Evolutionary conservation across 2,329 filamentous ascomycete genomes (phyloP).

Genomic region (Paramyrothecium sp.): DNA sequence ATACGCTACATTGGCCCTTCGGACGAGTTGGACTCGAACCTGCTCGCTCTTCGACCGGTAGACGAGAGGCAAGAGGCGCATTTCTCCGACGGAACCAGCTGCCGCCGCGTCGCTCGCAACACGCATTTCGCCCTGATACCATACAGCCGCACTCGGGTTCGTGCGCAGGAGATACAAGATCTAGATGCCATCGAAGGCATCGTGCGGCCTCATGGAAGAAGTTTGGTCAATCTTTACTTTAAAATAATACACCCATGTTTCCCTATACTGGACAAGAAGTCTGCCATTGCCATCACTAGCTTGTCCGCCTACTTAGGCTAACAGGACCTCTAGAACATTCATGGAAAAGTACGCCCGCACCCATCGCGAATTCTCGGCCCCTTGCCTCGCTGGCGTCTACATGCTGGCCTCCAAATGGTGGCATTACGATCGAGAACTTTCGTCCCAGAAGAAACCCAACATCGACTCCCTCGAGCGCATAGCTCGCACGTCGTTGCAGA

Average conservation of each 20-base stretch:
- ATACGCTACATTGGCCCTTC: conserved; percentile 7
- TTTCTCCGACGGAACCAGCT: conserved; percentile 6
- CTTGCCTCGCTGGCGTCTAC: conserved; percentile 54
- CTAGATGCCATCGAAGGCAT: conserved; percentile 52
- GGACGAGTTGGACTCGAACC: conserved; percentile 6
- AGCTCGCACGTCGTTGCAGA: conserved; percentile 20
- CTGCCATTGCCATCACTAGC: background rate
- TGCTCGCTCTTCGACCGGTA: conserved; percentile 5
- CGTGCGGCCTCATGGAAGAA: conserved; percentile 57
- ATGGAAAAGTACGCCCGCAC: conserved; percentile 50
- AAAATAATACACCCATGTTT: conserved; percentile 53
- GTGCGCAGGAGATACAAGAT: background rate
- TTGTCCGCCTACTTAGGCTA: background rate
- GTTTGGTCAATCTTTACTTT: conserved; percentile 62
- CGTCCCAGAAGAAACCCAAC: conserved; percentile 23
- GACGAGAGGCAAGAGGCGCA: conserved; percentile 7
- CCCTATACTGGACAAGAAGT: conserved; percentile 52
- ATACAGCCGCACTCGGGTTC: conserved; percentile 15
- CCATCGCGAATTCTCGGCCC: conserved; percentile 49
- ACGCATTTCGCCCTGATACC: conserved; percentile 24
- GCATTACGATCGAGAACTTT: conserved; percentile 39
- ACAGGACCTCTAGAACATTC: conserved; percentile 30
- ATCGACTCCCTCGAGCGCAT: conserved; percentile 17
- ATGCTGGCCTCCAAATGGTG: conserved; percentile 54
- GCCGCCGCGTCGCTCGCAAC: conserved; percentile 26